Evolutionary conservation across 2,329 filamentous ascomycete species (phyloP), one percentile per base, ranked within the genome.

Genomic region (Sporothrix sp.): DNA sequence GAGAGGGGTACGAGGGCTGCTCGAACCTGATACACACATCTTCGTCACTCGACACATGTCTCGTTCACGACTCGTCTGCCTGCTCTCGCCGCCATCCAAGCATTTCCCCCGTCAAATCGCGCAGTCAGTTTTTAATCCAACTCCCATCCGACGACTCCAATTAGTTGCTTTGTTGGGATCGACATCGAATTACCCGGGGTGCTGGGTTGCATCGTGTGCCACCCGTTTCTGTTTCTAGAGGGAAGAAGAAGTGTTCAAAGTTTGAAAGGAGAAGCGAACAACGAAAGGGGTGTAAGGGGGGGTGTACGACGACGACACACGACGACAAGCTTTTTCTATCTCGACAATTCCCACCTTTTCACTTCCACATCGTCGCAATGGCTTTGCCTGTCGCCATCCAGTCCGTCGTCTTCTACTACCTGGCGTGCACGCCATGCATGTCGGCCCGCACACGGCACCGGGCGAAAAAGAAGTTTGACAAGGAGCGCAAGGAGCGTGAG

Each of bases 351-450:
- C 6, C 25, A 21, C 14, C 21, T 10, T 7, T 4, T 10, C 33
- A 32, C 32, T 36, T 27, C 16, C 40, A 40, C 38, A 23, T 9
- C 30, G n/a, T 11, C 40, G 54, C 11, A 50, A 77, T 76, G 73
- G 73, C 73, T 53, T 69, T 82, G 56, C 68, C 71, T 52, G 72
- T 78, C 54, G 80, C 79, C 60, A 71, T 87, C 28, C 86, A 87
- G 66, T 89, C 85, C 48, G 84, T 83, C 57, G 70, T 87, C 63
- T 90, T 89, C 72, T 88, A 87, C 70, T 74, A 87, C 58, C 70
- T 85, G 53, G 84, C 85, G 51, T 91, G 86, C 63, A 82, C 84
- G 55, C 85, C 85, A 67, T 96, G 89, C 68, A 75, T 82, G 51
- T 79, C 86, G 58, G 77, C 84, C 54, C 74, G 76, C 47, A 78